Evolutionary conservation across 2,329 filamentous ascomycete species (phyloP).

Genomic region (Pseudomassariella vexata): DNA sequence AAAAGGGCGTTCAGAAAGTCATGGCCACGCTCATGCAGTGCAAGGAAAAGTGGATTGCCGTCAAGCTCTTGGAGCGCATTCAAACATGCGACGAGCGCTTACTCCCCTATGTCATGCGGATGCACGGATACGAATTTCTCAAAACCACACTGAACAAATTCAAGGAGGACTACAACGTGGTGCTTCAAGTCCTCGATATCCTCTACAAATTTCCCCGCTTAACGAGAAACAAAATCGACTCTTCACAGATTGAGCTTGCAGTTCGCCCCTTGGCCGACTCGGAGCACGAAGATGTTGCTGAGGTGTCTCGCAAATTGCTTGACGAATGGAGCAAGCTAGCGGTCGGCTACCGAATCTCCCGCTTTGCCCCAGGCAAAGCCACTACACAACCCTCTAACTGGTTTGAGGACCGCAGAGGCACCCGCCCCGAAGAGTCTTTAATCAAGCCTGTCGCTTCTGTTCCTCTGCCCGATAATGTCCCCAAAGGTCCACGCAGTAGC

Average conservation of each 20-base stretch:
- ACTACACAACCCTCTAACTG: constrained; percentile 42
- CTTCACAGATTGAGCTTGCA: constrained; percentile 87
- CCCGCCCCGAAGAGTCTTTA: constrained; percentile 36
- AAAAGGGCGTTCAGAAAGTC: constrained; percentile 27
- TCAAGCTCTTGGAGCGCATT: constrained; percentile 87
- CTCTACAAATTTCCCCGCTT: constrained; percentile 83
- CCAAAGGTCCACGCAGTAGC: constrained; percentile 56
- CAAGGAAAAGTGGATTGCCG: constrained; percentile 98
- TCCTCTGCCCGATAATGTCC: constrained; percentile 40
- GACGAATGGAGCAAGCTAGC: constrained; percentile 86
- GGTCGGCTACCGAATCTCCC: constrained; percentile 85
- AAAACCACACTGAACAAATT: constrained; percentile 82
- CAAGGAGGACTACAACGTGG: constrained; percentile 82
- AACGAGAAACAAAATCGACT: constrained; percentile 93
- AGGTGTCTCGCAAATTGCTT: constrained; percentile 65
- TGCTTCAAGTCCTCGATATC: constrained; percentile 84
- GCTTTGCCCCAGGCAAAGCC: too few species aligned
- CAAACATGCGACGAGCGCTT: constrained; percentile 81
- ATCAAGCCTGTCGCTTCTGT: constrained; percentile 33
- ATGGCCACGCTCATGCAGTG: constrained; percentile 86
- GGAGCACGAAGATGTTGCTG: constrained; percentile 69
- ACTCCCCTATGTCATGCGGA: constrained; percentile 84
- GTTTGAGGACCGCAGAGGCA: constrained; percentile 60
- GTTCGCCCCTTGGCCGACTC: constrained; percentile 63
- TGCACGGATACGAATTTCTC: constrained; percentile 95